Base-by-base conservation (phyloP, 139 green algal genomes). In the Closterium sp. region DNA sequence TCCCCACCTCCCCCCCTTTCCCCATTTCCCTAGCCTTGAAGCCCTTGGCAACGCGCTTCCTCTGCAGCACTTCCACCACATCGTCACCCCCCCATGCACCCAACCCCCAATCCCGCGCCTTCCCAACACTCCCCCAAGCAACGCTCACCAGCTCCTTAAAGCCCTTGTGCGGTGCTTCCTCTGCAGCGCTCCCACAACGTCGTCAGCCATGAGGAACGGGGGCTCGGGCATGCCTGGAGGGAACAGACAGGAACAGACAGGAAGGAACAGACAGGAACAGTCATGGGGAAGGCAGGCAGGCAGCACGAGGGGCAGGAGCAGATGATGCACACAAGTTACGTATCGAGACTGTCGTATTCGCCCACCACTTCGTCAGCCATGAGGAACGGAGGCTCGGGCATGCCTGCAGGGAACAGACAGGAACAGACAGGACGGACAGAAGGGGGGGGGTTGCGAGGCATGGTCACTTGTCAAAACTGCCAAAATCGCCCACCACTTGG, bases 131-230 rank as follows among this genome's bases (percentile, higher is more conserved):
- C 34, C 34, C 34, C 34, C 34, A 42, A 42, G 34, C 34, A 42
- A 5, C 27, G 28, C 89, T 30, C 22, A 98, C 97, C 91, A 98
- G 95, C 94, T 99, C 96, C 62, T 95, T 94, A 95, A 97, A 99
- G 85, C 96, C 96, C 10, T 95, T 86, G 1, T 38, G 17, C 13
- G 45, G n/a, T 94, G 38, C 28, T 95, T 94, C 24, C 92, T 62
- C 62, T 94, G 88, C 7, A 99, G 91, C 0, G 96, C 92, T 0
- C 91, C 86, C 28, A 97, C 93, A 34, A 99, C 95, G 93, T 99
- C 91, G 92, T 99, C 97, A 0, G 97, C 98, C 73, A 97, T 99
- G 88, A 99, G 95, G 95, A 97, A 98, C 31, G 96, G 86, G 6
- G 96, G 96, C 13, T 90, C 94, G 7, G 98, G 97, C 97, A 99